phyloP scores from a whole-genome alignment of 1,284 basidiomycete genomes.

The Marasmius fiardii region DNA sequence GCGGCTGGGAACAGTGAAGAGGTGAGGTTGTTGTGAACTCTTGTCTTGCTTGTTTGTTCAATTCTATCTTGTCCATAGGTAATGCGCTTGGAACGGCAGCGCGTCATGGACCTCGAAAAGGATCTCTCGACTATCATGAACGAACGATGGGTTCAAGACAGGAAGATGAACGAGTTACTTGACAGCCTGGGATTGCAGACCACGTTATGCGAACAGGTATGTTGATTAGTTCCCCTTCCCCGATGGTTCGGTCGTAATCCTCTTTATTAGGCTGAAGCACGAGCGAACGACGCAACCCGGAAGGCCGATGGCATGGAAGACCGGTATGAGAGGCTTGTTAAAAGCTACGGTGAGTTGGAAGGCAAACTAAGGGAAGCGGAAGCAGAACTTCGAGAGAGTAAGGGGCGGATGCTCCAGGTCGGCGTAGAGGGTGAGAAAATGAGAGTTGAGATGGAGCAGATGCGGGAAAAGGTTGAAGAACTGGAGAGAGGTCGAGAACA shows the following conservation, averaged over 20 bases:
- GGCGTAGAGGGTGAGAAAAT: slow-evolving; percentile 76
- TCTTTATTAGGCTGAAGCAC: slow-evolving; percentile 57
- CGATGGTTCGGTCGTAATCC: neutral
- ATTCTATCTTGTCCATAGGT: slow-evolving; percentile 47
- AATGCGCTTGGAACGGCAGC: slow-evolving; percentile 77
- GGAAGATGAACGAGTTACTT: slow-evolving; percentile 68
- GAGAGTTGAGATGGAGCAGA: slow-evolving; percentile 73
- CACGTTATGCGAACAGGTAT: slow-evolving; percentile 64
- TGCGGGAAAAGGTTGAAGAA: slow-evolving; percentile 71
- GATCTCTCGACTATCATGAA: slow-evolving; percentile 67
- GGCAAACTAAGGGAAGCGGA: slow-evolving; percentile 65
- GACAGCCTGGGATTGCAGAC: slow-evolving; percentile 76
- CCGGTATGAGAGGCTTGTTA: slow-evolving; percentile 65
- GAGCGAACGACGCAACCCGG: slow-evolving; percentile 76
- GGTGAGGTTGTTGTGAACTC: neutral
- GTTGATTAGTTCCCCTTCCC: neutral
- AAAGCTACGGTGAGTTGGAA: slow-evolving; percentile 75
- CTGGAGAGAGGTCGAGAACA: slow-evolving; percentile 70
- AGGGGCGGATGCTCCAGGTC: slow-evolving; percentile 73
- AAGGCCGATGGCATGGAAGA: slow-evolving; percentile 85
- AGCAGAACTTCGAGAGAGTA: slow-evolving; percentile 72
- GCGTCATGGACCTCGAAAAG: slow-evolving; percentile 77
- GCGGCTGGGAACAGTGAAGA: slow-evolving; percentile 23
- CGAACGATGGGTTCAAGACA: slow-evolving; percentile 67
- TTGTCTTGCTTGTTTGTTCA: neutral